Percentiles rank a stretch among this genome's conserved stretches.
These are phyloP conservation scores for Alternaria brassicae DNA, from an alignment of 2,329 filamentous ascomycete genomes.

Conservation along the genomic window DNA sequence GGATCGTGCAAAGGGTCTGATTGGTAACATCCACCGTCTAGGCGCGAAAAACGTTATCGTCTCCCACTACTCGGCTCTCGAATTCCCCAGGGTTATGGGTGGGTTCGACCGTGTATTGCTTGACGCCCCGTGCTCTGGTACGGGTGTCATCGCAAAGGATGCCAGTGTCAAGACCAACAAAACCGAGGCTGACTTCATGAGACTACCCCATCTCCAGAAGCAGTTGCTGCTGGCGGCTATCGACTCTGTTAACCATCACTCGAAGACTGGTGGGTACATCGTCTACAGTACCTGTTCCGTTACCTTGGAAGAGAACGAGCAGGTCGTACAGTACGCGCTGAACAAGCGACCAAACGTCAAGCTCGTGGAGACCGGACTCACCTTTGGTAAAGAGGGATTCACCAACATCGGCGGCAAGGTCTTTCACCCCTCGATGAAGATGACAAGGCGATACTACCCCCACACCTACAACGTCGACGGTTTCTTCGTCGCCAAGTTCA, in stretches of 20 bases:
- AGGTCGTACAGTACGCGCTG: constrained; percentile 91
- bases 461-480: constrained; percentile 73
- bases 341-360: constrained; percentile 91
- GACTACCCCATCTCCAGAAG: constrained; percentile 92
- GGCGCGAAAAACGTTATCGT: constrained; percentile 94
- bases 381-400: constrained; percentile 93
- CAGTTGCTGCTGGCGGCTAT: constrained; percentile 92
- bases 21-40: constrained; percentile 92
- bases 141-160: constrained; percentile 97
- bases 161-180: constrained; percentile 92
- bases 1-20: constrained; percentile 90
- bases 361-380: constrained; percentile 87
- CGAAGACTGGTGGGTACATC: constrained; percentile 92
- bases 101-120: constrained; percentile 95
- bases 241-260: constrained; percentile 89
- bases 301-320: constrained; percentile 91
- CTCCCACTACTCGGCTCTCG: constrained; percentile 91
- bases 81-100: constrained; percentile 92
- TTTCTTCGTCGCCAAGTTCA: constrained; percentile 98
- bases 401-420: constrained; percentile 88
- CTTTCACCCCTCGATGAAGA: constrained; percentile 83
- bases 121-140: constrained; percentile 94
- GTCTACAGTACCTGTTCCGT: constrained; percentile 98
- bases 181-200: constrained; percentile 92
- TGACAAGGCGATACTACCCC: constrained; percentile 47